A percentile compares a stretch with the other conserved stretches of the same genome.
Evolutionary conservation across 1,284 basidiomycete genomes (phyloP).

Genomic region (Apiotrichum gamsii): DNA sequence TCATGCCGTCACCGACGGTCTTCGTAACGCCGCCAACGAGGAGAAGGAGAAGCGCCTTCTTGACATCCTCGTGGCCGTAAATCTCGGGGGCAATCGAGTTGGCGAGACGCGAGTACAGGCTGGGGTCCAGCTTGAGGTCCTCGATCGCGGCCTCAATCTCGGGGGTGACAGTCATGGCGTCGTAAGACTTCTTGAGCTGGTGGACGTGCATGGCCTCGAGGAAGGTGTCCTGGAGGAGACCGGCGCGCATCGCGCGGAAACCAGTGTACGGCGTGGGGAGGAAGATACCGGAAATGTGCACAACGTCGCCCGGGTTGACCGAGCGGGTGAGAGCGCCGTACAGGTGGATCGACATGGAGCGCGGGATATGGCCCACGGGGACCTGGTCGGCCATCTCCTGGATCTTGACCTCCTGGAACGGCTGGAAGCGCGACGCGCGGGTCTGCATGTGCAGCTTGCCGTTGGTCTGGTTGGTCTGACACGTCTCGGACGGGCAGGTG

Average conservation of each 20-base stretch:
- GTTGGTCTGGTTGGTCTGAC: constrained; percentile 77
- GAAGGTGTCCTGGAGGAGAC: constrained; percentile 94
- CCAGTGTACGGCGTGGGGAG: constrained; percentile 85
- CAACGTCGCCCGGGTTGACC: constrained; percentile 93
- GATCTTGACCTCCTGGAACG: constrained; percentile 98
- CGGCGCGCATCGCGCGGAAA: constrained; percentile 83
- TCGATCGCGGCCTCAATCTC: constrained; percentile 69
- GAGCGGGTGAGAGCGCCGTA: constrained; percentile 81
- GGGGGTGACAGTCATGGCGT: constrained; percentile 84
- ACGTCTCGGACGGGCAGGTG: constrained; percentile 80
- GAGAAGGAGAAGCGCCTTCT: constrained; percentile 90
- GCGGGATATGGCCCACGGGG: constrained; percentile 96
- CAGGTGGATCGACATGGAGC: constrained; percentile 94
- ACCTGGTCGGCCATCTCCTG: constrained; percentile 99
- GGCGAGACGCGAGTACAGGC: constrained; percentile 63
- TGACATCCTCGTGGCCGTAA: constrained; percentile 95
- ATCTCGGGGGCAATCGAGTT: constrained; percentile 89
- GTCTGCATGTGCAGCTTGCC: constrained; percentile 98
- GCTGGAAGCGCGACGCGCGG: constrained; percentile 90
- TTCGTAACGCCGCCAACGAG: constrained; percentile 96
- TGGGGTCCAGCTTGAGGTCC: constrained; percentile 66
- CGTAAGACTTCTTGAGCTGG: constrained; percentile 97
- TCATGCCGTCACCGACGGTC: constrained; percentile 93
- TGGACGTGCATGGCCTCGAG: constrained; percentile 84
- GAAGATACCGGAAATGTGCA: constrained; percentile 84